Evolutionary conservation across 305 asterid species (phyloP), one percentile per base, ranked within the genome.

Genomic region (Fraxinus ornus): DNA sequence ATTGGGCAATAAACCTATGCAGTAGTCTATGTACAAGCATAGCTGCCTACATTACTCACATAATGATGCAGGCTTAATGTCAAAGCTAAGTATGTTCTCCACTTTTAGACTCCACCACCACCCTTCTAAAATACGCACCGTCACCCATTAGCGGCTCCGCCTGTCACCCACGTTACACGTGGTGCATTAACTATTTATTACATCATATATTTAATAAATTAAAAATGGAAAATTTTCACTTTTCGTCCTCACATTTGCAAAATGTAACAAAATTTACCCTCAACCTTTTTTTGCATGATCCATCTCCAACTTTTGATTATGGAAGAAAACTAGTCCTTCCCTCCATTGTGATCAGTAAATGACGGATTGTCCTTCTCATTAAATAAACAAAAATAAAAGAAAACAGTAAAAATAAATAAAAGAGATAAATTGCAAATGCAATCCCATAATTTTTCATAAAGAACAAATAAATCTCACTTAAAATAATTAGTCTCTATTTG

Each of bases 11-110:
- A 13, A 49, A 13, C 21, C 60, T 49, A 49, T 2, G 22, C 62
- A 49, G 7, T 37, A 41, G 70, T 36, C 24, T 80, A 77, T 71
- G 75, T 66, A 24, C 74, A 12, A 26, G 36, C 17, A 66, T 24
- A 10, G 37, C 36, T 9, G 37, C 74, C 24, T 36, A 79, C 78
- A 81, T 79, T 78, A 76, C 49, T 85, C 84, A 84, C 13, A 77
- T 37, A 85, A 90, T 92, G 90, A 92, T 92, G 81, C 80, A 87
- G 83, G 90, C 94, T 92, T 92, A 87, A 84, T 89, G 93, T 91
- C 88, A 88, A 91, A 89, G 96, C 85, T 84, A 92, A 92, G 96
- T 82, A 86, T 91, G 93, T 73, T 83, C 77, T 83, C 90, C 88
- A 84, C 89, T 79, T 75, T 80, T 49, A 79, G 79, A 79, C 82